A percentile compares a stretch with the other conserved stretches of the same genome.
Conservation (phyloP, 345 rosid species). For the Rhizophora apiculata region DNA sequence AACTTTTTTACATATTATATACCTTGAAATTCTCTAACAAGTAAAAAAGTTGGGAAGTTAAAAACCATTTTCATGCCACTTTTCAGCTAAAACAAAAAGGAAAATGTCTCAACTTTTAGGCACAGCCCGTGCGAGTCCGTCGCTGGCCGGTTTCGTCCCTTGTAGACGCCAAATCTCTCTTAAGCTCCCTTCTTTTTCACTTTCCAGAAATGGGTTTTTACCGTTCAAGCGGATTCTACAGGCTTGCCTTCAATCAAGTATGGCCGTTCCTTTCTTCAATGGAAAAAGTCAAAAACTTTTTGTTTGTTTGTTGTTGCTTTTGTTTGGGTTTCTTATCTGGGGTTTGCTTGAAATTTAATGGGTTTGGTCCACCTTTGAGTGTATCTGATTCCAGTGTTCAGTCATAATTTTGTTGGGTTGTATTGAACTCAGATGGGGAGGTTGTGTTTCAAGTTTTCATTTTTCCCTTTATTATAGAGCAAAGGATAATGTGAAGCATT, state of each 20-base stretch:
- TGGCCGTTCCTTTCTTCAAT: constrained; percentile 5
- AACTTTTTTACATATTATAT: too few species aligned
- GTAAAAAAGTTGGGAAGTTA: too few species aligned
- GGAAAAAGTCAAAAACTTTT: neutral
- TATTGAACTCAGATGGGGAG: too few species aligned
- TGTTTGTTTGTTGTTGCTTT: neutral
- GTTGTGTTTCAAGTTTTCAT: neutral
- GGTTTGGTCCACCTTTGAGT: too few species aligned
- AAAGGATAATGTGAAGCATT: neutral
- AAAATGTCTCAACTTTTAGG: constrained; percentile 46
- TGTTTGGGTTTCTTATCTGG: neutral
- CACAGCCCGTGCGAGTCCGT: constrained; percentile 31
- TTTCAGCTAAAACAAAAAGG: neutral
- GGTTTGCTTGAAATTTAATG: too few species aligned
- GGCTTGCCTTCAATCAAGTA: constrained; percentile 54
- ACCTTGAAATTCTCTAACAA: too few species aligned
- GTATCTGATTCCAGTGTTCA: too few species aligned
- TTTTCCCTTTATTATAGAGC: neutral
- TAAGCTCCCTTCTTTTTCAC: constrained; percentile 1
- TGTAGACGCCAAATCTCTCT: constrained; percentile 35
- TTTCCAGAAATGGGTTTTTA: constrained; percentile 33
- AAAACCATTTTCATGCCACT: constrained; percentile 17
- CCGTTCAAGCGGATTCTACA: constrained; percentile 48
- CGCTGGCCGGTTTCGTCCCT: constrained; percentile 37
- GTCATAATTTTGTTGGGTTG: too few species aligned